Percentiles rank a stretch among this genome's conserved stretches.
Evolutionary conservation across 2,329 filamentous ascomycete species (phyloP).

Genomic region (Claviceps spartinae): DNA sequence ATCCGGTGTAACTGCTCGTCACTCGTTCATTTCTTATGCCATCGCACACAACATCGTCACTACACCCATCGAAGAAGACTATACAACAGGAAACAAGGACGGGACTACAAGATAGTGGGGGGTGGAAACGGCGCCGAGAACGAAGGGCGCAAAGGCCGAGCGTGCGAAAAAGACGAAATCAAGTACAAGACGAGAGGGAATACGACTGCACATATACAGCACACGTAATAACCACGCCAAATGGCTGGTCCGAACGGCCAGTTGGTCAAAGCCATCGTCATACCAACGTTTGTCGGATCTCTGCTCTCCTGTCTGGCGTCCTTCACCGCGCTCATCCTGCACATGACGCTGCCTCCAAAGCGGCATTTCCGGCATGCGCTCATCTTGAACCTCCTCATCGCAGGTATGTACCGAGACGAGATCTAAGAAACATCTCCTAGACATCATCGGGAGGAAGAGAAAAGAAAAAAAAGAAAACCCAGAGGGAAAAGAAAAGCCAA

Average conservation of each 20-base stretch:
- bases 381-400: conserved; percentile 8
- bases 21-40: too few species aligned
- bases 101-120: too few species aligned
- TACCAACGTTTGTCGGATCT: conserved; percentile 5
- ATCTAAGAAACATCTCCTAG: too few species aligned
- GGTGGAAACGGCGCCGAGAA: too few species aligned
- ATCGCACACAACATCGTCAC: too few species aligned
- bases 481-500: background rate
- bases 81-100: too few species aligned
- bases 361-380: conserved; percentile 8
- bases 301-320: conserved; percentile 5
- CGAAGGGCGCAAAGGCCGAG: too few species aligned
- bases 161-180: background rate
- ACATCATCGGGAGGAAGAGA: too few species aligned
- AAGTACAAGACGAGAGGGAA: background rate
- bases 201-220: too few species aligned
- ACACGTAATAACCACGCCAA: background rate
- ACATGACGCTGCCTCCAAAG: conserved; percentile 4
- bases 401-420: conserved; percentile 1
- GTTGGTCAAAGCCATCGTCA: background rate
- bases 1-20: too few species aligned
- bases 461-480: too few species aligned
- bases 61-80: too few species aligned
- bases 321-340: conserved; percentile 1
- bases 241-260: background rate